Evolutionary conservation across 306 rosid species (phyloP).

Genomic region (Castanea mollissima): DNA sequence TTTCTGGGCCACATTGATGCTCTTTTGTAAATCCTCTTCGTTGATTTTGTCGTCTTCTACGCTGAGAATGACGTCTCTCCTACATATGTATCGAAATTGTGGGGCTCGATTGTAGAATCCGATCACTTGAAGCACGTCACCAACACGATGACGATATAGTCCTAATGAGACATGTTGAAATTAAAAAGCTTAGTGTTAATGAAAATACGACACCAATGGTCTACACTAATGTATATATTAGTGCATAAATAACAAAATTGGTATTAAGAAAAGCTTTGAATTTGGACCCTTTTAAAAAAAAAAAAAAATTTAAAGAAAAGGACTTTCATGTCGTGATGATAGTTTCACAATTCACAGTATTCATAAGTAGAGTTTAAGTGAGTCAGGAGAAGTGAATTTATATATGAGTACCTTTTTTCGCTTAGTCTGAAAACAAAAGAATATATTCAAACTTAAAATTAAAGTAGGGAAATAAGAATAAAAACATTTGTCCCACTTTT

Average conservation of each 20-base stretch:
- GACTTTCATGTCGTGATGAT: too few species aligned
- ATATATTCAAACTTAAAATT: too few species aligned
- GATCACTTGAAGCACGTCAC: slow-evolving; percentile 77
- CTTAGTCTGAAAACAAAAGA: too few species aligned
- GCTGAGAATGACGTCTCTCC: slow-evolving; percentile 76
- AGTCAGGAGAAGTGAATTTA: too few species aligned
- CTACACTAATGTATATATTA: not conserved
- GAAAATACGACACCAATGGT: not conserved
- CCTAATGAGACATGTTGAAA: slow-evolving; percentile 30
- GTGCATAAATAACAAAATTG: not conserved
- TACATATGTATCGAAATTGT: slow-evolving; percentile 77
- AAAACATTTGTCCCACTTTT: too few species aligned
- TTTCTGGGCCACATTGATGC: slow-evolving; percentile 60
- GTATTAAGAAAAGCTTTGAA: not conserved
- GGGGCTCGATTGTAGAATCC: slow-evolving; percentile 78
- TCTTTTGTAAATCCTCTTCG: slow-evolving; percentile 70
- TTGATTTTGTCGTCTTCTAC: slow-evolving; percentile 80
- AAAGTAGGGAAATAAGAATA: too few species aligned
- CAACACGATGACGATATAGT: slow-evolving; percentile 65
- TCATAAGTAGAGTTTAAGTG: too few species aligned
- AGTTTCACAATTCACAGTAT: too few species aligned
- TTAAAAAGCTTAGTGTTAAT: not conserved
- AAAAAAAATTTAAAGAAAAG: too few species aligned
- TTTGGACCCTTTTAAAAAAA: not conserved
- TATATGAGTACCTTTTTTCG: too few species aligned